phyloP scores from a whole-genome alignment of 208 protist genomes.

The Trypanosoma platydactyli region DNA sequence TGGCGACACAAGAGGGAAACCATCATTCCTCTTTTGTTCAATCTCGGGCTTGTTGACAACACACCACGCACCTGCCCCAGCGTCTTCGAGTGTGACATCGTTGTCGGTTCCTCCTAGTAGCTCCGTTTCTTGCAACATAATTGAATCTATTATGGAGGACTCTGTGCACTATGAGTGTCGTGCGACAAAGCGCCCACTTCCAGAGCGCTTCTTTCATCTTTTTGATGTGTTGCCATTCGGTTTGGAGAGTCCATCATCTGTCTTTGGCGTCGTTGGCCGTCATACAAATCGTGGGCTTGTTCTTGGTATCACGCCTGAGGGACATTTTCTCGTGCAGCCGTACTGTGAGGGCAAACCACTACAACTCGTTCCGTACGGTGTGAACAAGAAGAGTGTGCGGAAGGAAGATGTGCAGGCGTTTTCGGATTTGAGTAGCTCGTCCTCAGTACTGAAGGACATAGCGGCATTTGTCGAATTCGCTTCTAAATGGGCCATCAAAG shows the following conservation, averaged over 20 bases:
- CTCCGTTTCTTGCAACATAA: neutral
- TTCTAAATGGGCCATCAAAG: neutral
- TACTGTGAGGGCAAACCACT: slow-evolving; percentile 32
- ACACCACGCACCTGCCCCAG: neutral
- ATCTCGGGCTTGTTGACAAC: neutral
- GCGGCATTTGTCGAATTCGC: slow-evolving; percentile 4
- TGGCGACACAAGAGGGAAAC: neutral
- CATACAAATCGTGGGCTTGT: slow-evolving; percentile 64
- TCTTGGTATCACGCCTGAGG: slow-evolving; percentile 36
- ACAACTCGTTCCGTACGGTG: slow-evolving; percentile 16
- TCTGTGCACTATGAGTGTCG: slow-evolving; percentile 54
- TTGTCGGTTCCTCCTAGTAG: neutral
- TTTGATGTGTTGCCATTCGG: slow-evolving; percentile 69
- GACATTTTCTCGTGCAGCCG: slow-evolving; percentile 40
- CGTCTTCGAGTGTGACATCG: neutral
- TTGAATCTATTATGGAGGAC: slow-evolving; percentile 14
- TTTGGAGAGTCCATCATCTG: slow-evolving; percentile 36
- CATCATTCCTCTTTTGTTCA: neutral
- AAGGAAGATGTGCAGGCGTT: slow-evolving; percentile 6
- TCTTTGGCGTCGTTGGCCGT: slow-evolving; percentile 56
- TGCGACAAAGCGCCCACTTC: slow-evolving; percentile 29
- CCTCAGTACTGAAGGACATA: neutral
- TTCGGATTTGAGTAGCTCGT: slow-evolving; percentile 1
- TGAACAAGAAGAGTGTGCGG: slow-evolving; percentile 1
- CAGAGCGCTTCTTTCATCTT: slow-evolving; percentile 48